Conservation (phyloP, 371 early-diverging fungal genomes). For the Mucor piriformis region DNA sequence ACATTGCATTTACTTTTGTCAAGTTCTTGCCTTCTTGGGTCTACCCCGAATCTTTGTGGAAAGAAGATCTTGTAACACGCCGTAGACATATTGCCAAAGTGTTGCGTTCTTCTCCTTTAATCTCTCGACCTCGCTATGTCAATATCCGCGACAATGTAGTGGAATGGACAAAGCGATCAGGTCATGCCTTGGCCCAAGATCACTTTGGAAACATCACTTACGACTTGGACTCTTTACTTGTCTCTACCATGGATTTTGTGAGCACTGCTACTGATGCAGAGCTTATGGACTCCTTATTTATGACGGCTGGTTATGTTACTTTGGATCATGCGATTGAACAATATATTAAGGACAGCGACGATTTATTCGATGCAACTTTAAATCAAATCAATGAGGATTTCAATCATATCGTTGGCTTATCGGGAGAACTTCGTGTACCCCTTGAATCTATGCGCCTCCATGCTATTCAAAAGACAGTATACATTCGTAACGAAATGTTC, state of each 20-base stretch:
- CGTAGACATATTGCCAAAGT: conserved; percentile 16
- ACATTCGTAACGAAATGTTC: conserved; percentile 10
- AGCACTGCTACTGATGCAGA: conserved; percentile 10
- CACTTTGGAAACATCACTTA: background rate
- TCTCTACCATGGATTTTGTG: conserved; percentile 11
- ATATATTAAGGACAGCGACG: background rate
- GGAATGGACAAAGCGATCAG: conserved; percentile 3
- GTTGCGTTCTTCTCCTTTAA: conserved; percentile 1
- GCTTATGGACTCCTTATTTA: conserved; percentile 10
- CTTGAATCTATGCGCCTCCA: conserved; percentile 23
- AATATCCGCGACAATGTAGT: conserved; percentile 9
- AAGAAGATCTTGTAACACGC: conserved; percentile 12
- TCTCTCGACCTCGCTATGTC: conserved; percentile 1
- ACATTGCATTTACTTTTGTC: conserved; percentile 9
- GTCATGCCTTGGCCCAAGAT: background rate
- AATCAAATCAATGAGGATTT: conserved; percentile 9
- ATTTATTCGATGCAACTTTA: conserved; percentile 1
- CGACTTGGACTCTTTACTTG: background rate
- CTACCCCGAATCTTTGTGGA: conserved; percentile 8
- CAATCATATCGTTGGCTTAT: conserved; percentile 10
- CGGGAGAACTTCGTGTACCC: conserved; percentile 15
- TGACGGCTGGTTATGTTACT: conserved; percentile 6
- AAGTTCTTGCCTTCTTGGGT: conserved; percentile 10
- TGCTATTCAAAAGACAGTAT: conserved; percentile 3
- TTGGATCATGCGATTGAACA: conserved; percentile 1